Percentiles rank a stretch among this genome's conserved stretches.
Conservation (phyloP, 306 rosid genomes). For the Gillenia trifoliata region DNA sequence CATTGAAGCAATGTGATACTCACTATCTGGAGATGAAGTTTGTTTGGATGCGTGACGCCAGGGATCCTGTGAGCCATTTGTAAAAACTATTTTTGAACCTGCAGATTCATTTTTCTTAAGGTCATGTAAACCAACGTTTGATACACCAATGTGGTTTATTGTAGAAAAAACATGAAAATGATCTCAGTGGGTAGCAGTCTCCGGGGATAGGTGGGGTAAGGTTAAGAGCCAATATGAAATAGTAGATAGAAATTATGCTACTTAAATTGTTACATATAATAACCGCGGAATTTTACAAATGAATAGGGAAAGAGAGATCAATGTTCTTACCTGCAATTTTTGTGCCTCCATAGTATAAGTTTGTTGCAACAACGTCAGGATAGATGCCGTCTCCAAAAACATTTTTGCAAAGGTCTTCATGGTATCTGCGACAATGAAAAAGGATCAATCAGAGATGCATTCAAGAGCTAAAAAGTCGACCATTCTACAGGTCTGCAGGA, state of each 20-base stretch:
- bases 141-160: background rate
- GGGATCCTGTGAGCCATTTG: conserved; percentile 97
- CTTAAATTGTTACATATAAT: background rate
- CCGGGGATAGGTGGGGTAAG: background rate
- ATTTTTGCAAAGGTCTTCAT: conserved; percentile 89
- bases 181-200: background rate
- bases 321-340: conserved; percentile 59
- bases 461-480: background rate
- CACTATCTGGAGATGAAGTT: conserved; percentile 70
- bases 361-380: conserved; percentile 77
- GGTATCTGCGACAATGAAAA: conserved; percentile 58
- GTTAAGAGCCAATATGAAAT: background rate
- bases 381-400: conserved; percentile 81
- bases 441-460: conserved; percentile 10
- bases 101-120: conserved; percentile 28
- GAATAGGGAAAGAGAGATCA: conserved; percentile 9
- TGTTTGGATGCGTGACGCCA: conserved; percentile 98
- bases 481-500: background rate
- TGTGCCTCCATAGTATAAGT: conserved; percentile 91
- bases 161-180: background rate
- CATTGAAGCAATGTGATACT: conserved; percentile 32
- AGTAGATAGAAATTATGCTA: background rate
- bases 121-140: conserved; percentile 4
- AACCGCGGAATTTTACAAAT: background rate
- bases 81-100: conserved; percentile 83